Evolutionary conservation across 2,329 filamentous ascomycete species (phyloP).

Genomic region (Penicillium capsulatum): DNA sequence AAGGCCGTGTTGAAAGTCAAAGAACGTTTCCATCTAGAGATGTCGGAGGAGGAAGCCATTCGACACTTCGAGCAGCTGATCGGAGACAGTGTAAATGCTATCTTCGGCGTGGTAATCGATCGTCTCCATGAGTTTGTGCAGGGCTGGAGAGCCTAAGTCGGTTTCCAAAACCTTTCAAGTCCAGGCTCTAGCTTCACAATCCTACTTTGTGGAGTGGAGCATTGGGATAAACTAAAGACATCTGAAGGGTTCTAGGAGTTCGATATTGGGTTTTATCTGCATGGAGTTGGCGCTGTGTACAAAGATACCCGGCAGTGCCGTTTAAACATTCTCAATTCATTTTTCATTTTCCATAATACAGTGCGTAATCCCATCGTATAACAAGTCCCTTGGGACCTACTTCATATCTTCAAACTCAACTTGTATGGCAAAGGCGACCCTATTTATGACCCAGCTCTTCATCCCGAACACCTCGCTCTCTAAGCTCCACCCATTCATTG

Average conservation of each 20-base stretch:
- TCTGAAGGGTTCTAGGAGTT: not conserved
- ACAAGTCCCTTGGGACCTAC: too few relatives aligned
- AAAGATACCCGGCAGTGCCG: slow-evolving; percentile 10
- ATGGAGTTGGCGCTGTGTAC: slow-evolving; percentile 8
- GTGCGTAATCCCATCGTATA: too few relatives aligned
- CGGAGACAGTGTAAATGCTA: slow-evolving; percentile 81
- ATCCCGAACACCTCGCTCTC: slow-evolving; percentile 12
- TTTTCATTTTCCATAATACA: too few relatives aligned
- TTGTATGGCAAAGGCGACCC: too few relatives aligned
- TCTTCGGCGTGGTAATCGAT: slow-evolving; percentile 92
- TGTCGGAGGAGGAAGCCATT: slow-evolving; percentile 88
- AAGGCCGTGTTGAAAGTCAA: slow-evolving; percentile 93
- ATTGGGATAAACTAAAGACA: too few relatives aligned
- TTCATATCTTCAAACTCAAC: too few relatives aligned
- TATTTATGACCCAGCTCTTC: slow-evolving; percentile 20
- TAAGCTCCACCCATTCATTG: slow-evolving; percentile 26
- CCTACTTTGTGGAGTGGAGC: too few relatives aligned
- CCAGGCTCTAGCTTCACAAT: too few relatives aligned
- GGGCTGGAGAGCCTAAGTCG: slow-evolving; percentile 66
- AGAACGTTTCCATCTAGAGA: slow-evolving; percentile 87
- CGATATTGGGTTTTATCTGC: not conserved
- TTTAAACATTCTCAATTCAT: not conserved
- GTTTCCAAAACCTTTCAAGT: not conserved
- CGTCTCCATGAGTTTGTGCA: slow-evolving; percentile 91
- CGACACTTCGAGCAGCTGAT: slow-evolving; percentile 83